phyloP scores from a whole-genome alignment of 345 rosid species.

The Erodium maritimum region DNA sequence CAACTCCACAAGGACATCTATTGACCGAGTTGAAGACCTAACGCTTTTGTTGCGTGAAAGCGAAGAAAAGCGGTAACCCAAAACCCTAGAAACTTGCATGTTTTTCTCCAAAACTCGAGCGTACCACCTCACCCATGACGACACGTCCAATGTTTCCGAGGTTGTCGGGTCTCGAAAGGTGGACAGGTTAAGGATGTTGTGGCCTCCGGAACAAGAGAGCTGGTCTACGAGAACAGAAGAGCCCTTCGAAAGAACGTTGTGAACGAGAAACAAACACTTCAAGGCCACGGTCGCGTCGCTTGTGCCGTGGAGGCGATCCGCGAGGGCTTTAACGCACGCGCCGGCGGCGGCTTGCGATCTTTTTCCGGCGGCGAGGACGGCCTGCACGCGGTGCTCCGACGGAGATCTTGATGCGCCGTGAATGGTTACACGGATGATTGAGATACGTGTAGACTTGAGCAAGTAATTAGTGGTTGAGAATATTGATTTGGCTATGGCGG shows the following conservation, averaged over 20 bases:
- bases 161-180: slow-evolving; percentile 6
- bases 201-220: slow-evolving; percentile 5
- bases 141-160: slow-evolving; percentile 8
- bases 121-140: slow-evolving; percentile 13
- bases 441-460: slow-evolving; percentile 3
- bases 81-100: background rate
- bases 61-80: slow-evolving; percentile 1
- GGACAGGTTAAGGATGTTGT: too few species aligned
- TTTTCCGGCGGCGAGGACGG: slow-evolving; percentile 6
- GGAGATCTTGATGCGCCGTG: slow-evolving; percentile 4
- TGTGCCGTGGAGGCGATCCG: slow-evolving; percentile 12
- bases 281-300: slow-evolving; percentile 8
- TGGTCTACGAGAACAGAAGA: slow-evolving; percentile 7
- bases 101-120: slow-evolving; percentile 8
- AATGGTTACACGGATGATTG: slow-evolving; percentile 11
- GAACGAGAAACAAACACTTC: slow-evolving; percentile 5
- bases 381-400: background rate
- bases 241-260: slow-evolving; percentile 3
- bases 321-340: background rate
- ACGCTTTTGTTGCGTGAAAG: background rate
- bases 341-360: slow-evolving; percentile 1
- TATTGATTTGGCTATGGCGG: slow-evolving; percentile 8
- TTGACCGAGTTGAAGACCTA: background rate
- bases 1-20: background rate
- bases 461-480: slow-evolving; percentile 13